Evolutionary conservation across 345 rosid genomes (phyloP), one percentile per base, ranked within the genome.

Genomic region (Euclidium syriacum): DNA sequence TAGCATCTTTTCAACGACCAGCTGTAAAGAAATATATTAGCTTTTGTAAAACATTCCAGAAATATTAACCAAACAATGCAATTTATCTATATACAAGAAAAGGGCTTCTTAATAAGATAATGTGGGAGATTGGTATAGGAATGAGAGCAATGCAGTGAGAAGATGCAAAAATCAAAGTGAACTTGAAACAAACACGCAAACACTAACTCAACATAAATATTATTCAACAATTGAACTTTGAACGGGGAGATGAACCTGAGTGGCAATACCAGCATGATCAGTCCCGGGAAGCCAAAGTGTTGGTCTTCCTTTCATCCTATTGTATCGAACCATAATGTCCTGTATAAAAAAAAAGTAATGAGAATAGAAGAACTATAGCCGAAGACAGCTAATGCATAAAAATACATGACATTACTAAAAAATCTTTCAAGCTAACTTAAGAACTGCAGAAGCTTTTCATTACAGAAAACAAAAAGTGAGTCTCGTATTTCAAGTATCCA

Each of bases 211-310:
- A 48, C 1, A 35, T 7, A 12, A 40, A 56, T 3, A 42, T 25
- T 15, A 70, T 16, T 33, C 50, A 52, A 68, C 42, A 49, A 15
- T 33, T 63, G 19, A 51, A 67, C 53, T 38, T 17, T 54, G 33
- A 34, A 72, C 15, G 36, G 52, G 60, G 41, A 46, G 49, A 71
- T 47, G 74, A 58, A 92, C 98, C 96, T 87, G 96, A 53, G 98
- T 89, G 62, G 98, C 98, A 47, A 89, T 92, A 41, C 96, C 98
- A 57, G 98, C 98, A 83, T 92, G 98, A 79, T 92, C 96, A 52
- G 96, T 85, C 58, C 98, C 96, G 30, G 98, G 98, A 79, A 92
- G 79, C 98, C 98, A 92, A 35, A 92, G 87, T 41, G 98, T 83
- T 61, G 98, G 96, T 70, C 80, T 89, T 57, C 96, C 98, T 74